Evolutionary conservation across 2,329 filamentous ascomycete species (phyloP).

Genomic region (Orbilia javanica): DNA sequence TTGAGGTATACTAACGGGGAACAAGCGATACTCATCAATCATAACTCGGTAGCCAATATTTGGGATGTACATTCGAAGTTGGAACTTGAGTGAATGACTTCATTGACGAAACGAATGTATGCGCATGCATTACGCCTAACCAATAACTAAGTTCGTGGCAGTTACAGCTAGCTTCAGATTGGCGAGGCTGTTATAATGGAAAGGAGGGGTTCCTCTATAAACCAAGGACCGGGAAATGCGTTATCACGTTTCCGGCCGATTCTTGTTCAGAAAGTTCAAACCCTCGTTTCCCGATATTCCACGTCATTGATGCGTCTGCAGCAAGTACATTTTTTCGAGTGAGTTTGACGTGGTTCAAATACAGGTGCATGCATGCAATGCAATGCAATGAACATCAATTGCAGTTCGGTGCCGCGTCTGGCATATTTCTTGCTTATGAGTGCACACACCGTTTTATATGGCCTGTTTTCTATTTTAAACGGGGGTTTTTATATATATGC

Average conservation of each 20-base stretch:
- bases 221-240: background rate
- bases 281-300: background rate
- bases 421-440: background rate
- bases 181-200: background rate
- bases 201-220: background rate
- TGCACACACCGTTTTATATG: background rate
- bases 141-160: too few relatives aligned
- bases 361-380: background rate
- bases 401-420: background rate
- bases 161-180: background rate
- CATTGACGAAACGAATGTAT: too few relatives aligned
- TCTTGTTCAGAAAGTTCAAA: background rate
- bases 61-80: too few relatives aligned
- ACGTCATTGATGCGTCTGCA: background rate
- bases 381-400: slow-evolving; percentile 6
- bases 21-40: too few relatives aligned
- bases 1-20: too few relatives aligned
- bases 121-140: too few relatives aligned
- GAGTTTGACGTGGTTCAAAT: background rate
- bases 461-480: too few relatives aligned
- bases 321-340: background rate
- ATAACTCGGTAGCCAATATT: too few relatives aligned
- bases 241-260: background rate
- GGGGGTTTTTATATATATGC: too few relatives aligned
- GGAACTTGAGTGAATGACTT: too few relatives aligned